Percentiles rank a stretch among this genome's conserved stretches.
Conservation (phyloP, 2,329 filamentous ascomycete species). For the Penicillium brevicompactum region DNA sequence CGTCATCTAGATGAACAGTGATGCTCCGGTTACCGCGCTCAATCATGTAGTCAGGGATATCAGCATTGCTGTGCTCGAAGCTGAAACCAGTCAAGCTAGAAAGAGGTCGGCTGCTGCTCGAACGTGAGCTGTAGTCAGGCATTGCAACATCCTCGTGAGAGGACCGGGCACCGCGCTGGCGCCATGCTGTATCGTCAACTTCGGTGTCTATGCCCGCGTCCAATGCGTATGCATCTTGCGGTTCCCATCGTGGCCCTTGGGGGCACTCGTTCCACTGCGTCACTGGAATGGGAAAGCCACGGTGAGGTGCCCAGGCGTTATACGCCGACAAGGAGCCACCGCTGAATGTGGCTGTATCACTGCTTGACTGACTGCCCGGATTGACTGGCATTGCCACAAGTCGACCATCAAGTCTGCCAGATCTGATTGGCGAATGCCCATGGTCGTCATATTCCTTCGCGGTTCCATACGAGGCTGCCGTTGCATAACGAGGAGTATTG, state of each 20-base stretch:
- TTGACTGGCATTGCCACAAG: conserved; percentile 15
- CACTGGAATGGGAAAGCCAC: conserved; percentile 32
- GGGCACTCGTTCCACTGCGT: conserved; percentile 26
- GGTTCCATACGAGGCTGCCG: conserved; percentile 30
- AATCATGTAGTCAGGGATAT: conserved; percentile 24
- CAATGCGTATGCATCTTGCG: conserved; percentile 30
- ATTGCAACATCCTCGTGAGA: conserved; percentile 51
- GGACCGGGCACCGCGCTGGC: conserved; percentile 37
- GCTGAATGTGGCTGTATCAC: conserved; percentile 6
- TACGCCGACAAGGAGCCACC: conserved; percentile 18
- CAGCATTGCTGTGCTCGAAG: conserved; percentile 43
- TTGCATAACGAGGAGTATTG: conserved; percentile 38
- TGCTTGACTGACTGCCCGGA: conserved; percentile 21
- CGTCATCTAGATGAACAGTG: conserved; percentile 36
- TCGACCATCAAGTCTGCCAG: conserved; percentile 20
- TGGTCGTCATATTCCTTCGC: conserved; percentile 57
- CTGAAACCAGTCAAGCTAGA: conserved; percentile 46
- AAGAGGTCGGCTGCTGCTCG: conserved; percentile 42
- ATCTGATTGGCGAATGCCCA: conserved; percentile 63
- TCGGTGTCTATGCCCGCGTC: conserved; percentile 49
- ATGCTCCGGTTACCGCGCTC: conserved; percentile 23
- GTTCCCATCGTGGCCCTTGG: conserved; percentile 31
- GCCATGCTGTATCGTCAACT: conserved; percentile 28
- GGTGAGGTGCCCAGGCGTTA: conserved; percentile 31
- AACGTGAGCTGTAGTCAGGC: conserved; percentile 51